These are phyloP conservation scores for Epichloe elymi DNA, from an alignment of 2,329 filamentous ascomycete species.

Conservation along the genomic window DNA sequence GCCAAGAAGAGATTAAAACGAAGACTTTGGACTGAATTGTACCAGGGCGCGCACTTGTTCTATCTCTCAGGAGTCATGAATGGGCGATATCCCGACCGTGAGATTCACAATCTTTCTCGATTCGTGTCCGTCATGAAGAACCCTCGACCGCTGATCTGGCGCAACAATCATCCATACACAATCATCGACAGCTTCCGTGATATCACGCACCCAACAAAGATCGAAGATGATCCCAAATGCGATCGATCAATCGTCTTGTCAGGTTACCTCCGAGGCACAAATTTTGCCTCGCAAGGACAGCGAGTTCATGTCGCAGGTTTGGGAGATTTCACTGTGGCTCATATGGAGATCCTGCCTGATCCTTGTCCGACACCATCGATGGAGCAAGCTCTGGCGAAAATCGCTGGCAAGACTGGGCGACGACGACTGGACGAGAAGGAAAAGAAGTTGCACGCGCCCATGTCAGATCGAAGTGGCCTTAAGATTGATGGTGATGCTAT, in stretches of 20 bases:
- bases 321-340: conserved; percentile 73
- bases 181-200: conserved; percentile 91
- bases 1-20: conserved; percentile 96
- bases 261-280: conserved; percentile 87
- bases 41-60: conserved; percentile 93
- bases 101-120: conserved; percentile 87
- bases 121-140: conserved; percentile 99
- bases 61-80: conserved; percentile 95
- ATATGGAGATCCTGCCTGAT: conserved; percentile 79
- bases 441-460: conserved; percentile 89
- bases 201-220: conserved; percentile 80
- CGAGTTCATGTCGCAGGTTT: conserved; percentile 85
- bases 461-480: conserved; percentile 94
- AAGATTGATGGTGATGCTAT: conserved; percentile 96
- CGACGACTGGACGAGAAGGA: conserved; percentile 88
- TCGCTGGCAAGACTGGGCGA: conserved; percentile 67
- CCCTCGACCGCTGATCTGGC: conserved; percentile 87
- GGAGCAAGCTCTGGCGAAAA: conserved; percentile 76
- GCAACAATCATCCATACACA: conserved; percentile 90
- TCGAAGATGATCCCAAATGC: conserved; percentile 79
- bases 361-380: conserved; percentile 90
- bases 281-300: conserved; percentile 76
- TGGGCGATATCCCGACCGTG: conserved; percentile 88
- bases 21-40: conserved; percentile 90
- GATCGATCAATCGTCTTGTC: conserved; percentile 86